Evolutionary conservation across 1,284 basidiomycete genomes (phyloP), one percentile per base, ranked within the genome.

Genomic region (Cutaneotrichosporon daszewskae): DNA sequence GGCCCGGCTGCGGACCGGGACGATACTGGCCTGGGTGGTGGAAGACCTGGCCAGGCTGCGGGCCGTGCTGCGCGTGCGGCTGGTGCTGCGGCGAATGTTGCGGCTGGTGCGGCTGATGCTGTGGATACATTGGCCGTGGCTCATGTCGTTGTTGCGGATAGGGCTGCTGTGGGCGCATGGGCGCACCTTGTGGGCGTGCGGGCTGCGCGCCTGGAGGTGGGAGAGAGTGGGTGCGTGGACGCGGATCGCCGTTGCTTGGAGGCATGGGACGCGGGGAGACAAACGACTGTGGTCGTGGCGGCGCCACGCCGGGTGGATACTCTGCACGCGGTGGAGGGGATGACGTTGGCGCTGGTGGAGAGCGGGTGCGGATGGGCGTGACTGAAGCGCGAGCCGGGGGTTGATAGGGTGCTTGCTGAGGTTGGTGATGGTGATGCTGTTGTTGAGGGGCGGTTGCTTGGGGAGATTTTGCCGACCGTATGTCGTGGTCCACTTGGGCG

Each of bases 401-500:
- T 9, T 34, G 31, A 37, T 37, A 36, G 13, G 40, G 39, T 11
- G 26, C 37, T 25, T 35, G 46, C 37, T 38, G 31, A 17, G 47
- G 41, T 13, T 40, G 46, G 3, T 36, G 46, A 31, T 38, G 54
- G 25, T 19, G 32, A 5, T 42, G 39, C 10, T 24, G 40, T 12
- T 37, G 40, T n/a, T 35, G 43, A 13, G 32, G 26, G 4, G 58
- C 11, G 45, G 26, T 17, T 31, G 37, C 27, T 28, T 19, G 32
- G 6, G 31, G 41, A 27, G 26, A 16, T 33, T 32, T n/a, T n/a
- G n/a, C n/a, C n/a, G n/a, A n/a, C 17, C 58, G 52, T 40, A 74
- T 53, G 42, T 92, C 88, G 58, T 89, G 84, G 62, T 91, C 86
- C 77, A 95, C 87, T 49, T 84, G 86, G 17, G 85, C 82, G 65